Conservation (phyloP, 2,329 filamentous ascomycete species). For the Pseudocercospora eumusae region DNA sequence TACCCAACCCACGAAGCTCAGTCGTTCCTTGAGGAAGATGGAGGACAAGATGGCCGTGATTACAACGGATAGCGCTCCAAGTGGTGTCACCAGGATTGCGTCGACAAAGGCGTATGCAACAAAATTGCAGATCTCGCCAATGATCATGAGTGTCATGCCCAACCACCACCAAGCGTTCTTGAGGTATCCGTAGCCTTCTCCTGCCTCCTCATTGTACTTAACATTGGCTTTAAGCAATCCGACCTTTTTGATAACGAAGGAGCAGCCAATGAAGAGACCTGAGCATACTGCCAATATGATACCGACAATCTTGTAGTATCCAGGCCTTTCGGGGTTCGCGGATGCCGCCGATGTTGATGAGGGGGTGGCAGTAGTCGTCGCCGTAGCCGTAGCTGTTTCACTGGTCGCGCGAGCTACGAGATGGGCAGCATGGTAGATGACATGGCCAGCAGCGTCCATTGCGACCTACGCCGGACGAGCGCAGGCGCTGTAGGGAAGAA, state of each 20-base stretch:
- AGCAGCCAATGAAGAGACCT: slow-evolving; percentile 88
- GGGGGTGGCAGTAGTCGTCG: slow-evolving; percentile 24
- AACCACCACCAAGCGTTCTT: slow-evolving; percentile 95
- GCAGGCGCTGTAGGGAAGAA: slow-evolving; percentile 12
- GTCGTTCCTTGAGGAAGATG: slow-evolving; percentile 90
- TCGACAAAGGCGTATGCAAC: slow-evolving; percentile 96
- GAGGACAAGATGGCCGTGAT: slow-evolving; percentile 87
- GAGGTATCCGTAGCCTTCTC: slow-evolving; percentile 95
- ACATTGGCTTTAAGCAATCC: slow-evolving; percentile 88
- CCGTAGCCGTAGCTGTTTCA: slow-evolving; percentile 28
- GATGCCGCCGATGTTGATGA: slow-evolving; percentile 30
- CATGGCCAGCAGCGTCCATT: slow-evolving; percentile 49
- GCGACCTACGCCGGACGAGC: slow-evolving; percentile 12
- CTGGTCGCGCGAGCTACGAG: slow-evolving; percentile 50
- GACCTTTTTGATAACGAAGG: slow-evolving; percentile 93
- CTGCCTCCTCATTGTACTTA: slow-evolving; percentile 94
- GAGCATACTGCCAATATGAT: slow-evolving; percentile 83
- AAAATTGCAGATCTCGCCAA: slow-evolving; percentile 96
- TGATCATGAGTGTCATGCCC: slow-evolving; percentile 95
- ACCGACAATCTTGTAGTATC: slow-evolving; percentile 79
- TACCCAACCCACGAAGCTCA: slow-evolving; percentile 95
- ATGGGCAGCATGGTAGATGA: slow-evolving; percentile 44
- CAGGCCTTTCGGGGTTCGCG: slow-evolving; percentile 45
- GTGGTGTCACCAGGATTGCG: slow-evolving; percentile 88
- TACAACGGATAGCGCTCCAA: slow-evolving; percentile 89